Base-by-base conservation (phyloP, 768 basidiomycete species). In the Paxillus ammoniavirescens region DNA sequence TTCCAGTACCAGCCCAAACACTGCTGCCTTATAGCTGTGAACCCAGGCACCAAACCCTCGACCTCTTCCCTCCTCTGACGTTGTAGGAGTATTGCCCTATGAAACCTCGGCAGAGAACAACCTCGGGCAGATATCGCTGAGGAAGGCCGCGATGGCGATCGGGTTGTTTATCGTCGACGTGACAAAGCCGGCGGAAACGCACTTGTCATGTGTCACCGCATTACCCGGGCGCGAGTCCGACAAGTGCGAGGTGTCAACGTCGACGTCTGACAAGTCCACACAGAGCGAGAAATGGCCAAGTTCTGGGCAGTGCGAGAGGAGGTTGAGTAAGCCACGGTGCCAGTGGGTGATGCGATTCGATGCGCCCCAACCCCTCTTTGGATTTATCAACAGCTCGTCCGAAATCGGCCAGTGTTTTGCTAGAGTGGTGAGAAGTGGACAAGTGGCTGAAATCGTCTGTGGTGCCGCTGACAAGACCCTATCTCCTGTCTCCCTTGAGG, bases 401-500 rank as follows among this genome's bases (percentile, higher is more conserved):
- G 67, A 37, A 18, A 44, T 40, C 1, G 63, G 56, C 66, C 68
- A 70, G 47, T 50, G 56, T 42, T 61, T 58, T 14, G 63, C 31
- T 18, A 67, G 2, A 9, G 44, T 44, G 10, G 43, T n/a, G 48
- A 69, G 92, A 35, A 74, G 75, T 28, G 77, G 76, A 3, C 77
- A 80, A 26, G 81, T 93, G 8, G 91, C 78, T 0, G 79, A 70
- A 56, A 78, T 94, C 42, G 79, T 94, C 8, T 81, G 86, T 2
- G 65, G 76, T 0, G 91, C 91, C 0, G 92, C 92, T 10, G 90
- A 87, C 2, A 86, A 92, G 67, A 79, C 81, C 50, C 67, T 93
- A 8, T 87, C 89, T 0, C 89, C 90, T 0, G 72, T 89, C 41
- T 76, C 80, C 30, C 74, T 81, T 40, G 84, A 85, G 74, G 74